Evolutionary conservation across 495 filamentous ascomycete species (phyloP).

Genomic region (Viridothelium virens): DNA sequence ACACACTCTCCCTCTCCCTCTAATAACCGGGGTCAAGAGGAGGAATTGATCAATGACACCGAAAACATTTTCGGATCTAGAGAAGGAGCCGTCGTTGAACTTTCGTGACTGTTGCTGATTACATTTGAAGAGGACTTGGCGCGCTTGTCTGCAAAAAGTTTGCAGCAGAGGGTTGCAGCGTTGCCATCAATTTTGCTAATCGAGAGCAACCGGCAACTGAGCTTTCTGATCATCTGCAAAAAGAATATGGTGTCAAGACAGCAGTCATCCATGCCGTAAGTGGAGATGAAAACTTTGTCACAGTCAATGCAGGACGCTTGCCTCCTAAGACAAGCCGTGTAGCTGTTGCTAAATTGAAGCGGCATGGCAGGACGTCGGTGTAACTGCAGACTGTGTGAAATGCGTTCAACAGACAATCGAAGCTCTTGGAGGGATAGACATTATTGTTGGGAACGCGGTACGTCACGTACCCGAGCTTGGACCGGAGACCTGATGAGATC

Average conservation of each 20-base stretch:
- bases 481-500: neutral
- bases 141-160: conserved; percentile 57
- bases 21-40: neutral
- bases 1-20: too few relatives aligned
- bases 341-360: neutral
- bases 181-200: conserved; percentile 63
- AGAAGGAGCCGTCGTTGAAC: neutral
- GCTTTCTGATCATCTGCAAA: conserved; percentile 45
- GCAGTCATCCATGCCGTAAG: conserved; percentile 53
- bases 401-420: conserved; percentile 50
- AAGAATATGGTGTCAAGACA: conserved; percentile 48
- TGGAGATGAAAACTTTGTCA: neutral
- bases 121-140: conserved; percentile 52
- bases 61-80: neutral
- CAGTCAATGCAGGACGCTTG: neutral
- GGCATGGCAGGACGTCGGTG: conserved; percentile 47
- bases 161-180: conserved; percentile 56
- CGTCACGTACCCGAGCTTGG: conserved; percentile 24
- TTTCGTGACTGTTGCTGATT: neutral
- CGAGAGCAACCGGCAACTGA: conserved; percentile 48
- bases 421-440: conserved; percentile 55
- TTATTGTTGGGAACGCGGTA: conserved; percentile 65
- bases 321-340: neutral
- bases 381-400: conserved; percentile 47
- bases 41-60: neutral